These are phyloP conservation scores for Conticribra weissflogii DNA, from an alignment of 108 stramenopile genomes.

Conservation along the genomic window DNA sequence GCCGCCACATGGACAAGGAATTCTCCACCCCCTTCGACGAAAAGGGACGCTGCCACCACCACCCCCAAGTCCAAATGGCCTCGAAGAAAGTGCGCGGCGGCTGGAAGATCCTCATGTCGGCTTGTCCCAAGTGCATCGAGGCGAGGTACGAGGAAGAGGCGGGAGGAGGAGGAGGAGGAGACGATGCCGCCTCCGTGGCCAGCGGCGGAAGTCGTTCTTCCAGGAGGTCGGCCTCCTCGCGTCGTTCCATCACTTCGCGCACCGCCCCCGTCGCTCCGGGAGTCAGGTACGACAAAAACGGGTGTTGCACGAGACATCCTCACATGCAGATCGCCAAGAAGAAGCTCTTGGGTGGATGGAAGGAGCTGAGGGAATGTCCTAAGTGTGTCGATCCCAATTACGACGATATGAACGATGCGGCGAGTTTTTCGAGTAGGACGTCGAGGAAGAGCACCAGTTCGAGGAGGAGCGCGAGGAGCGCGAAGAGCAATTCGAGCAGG, in stretches of 20 bases:
- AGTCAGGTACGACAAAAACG: conserved; percentile 49
- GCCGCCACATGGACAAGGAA: conserved; percentile 45
- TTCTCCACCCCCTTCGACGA: conserved; percentile 52
- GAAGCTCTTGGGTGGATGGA: conserved; percentile 49
- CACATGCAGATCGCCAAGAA: conserved; percentile 45
- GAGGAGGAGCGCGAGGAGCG: conserved; percentile 21
- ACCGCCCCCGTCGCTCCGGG: conserved; percentile 26
- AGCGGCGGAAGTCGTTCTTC: conserved; percentile 24
- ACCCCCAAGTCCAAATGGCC: conserved; percentile 47
- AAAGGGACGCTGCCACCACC: conserved; percentile 41
- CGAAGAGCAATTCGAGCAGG: conserved; percentile 17
- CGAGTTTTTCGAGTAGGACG: conserved; percentile 6
- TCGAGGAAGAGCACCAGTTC: conserved; percentile 5
- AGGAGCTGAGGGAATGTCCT: conserved; percentile 44
- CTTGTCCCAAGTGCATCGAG: conserved; percentile 50
- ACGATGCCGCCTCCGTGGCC: background rate
- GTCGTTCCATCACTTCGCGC: conserved; percentile 26
- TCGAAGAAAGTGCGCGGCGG: conserved; percentile 44
- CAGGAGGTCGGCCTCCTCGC: conserved; percentile 2
- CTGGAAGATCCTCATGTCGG: conserved; percentile 42
- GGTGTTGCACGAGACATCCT: conserved; percentile 50
- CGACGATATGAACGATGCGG: conserved; percentile 39
- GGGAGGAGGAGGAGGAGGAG: background rate
- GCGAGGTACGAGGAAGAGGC: conserved; percentile 46
- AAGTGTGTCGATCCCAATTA: conserved; percentile 45